These are phyloP conservation scores for Cryptococcus hybrid DNA, from an alignment of 1,284 basidiomycete species.

Conservation along the genomic window DNA sequence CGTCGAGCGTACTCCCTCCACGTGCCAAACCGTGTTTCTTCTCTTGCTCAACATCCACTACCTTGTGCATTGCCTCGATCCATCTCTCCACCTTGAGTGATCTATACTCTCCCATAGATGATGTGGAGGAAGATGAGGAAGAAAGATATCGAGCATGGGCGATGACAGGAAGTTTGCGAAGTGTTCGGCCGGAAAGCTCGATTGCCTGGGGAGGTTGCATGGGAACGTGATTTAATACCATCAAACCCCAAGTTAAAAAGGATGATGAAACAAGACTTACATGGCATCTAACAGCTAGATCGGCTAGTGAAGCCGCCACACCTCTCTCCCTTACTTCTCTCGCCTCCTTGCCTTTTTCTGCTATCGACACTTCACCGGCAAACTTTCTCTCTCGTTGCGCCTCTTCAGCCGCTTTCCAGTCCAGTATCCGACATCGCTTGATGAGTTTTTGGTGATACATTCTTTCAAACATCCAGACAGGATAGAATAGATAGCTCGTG, in stretches of 20 bases:
- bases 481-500: constrained; percentile 91
- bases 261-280: constrained; percentile 53
- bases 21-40: constrained; percentile 2
- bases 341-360: neutral
- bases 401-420: constrained; percentile 6
- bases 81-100: constrained; percentile 26
- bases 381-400: constrained; percentile 2
- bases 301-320: constrained; percentile 61
- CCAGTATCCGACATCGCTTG: constrained; percentile 40
- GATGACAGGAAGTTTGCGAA: constrained; percentile 86
- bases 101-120: constrained; percentile 10
- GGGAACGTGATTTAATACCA: neutral
- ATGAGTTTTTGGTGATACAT: constrained; percentile 70
- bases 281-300: constrained; percentile 68
- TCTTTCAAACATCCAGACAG: constrained; percentile 79
- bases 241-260: neutral
- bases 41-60: constrained; percentile 53
- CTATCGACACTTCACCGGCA: neutral
- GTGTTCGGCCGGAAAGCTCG: constrained; percentile 83
- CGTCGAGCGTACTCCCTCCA: neutral
- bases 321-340: constrained; percentile 18
- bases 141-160: constrained; percentile 79
- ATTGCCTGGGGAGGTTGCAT: constrained; percentile 53
- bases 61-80: constrained; percentile 66
- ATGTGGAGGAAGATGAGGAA: neutral